Base-by-base conservation (phyloP, 345 rosid genomes). In the Hibiscus trionum region DNA sequence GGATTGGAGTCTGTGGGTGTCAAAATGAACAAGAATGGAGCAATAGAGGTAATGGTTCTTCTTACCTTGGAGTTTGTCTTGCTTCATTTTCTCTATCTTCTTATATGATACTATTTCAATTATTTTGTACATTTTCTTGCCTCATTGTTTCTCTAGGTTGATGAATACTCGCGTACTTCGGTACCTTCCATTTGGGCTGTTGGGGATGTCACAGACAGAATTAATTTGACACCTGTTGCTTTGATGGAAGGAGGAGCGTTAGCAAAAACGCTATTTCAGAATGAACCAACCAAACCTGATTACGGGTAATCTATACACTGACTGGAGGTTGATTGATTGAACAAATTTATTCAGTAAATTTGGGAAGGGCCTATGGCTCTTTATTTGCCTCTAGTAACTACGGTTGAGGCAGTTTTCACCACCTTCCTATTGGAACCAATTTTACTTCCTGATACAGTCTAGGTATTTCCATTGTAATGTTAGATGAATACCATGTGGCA, bases 161-260 rank as follows among this genome's bases (percentile, higher is more conserved):
- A 94, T 80, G 96, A 94, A 80, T 94, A 82, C 77, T 94, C 93
- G 9, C 78, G 69, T 66, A 90, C 97, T 53, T 84, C 96, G 6
- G 92, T 91, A 72, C 92, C 97, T 65, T 90, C 98, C 61, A 91
- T 94, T 62, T 94, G 93, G 96, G 98, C 98, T 46, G 95, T 94
- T 65, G 98, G 98, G 77, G 98, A 94, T 76, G 97, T 91, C 61
- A 94, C 98, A 24, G 96, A 90, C 75, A 81, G 98, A 73, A 72
- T 94, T 74, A 94, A 94, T 84, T 80, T 94, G 91, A 94, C 97
- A 80, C 98, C 98, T 61, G 98, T 94, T 80, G 97, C 98, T 67
- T 84, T 94, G 81, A 94, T 94, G 97, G 98, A 94, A 86, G 98
- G 98, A 79, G 93, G 84, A 68, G 98, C 98, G 60, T 77, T 94